Evolutionary conservation across 495 filamentous ascomycete species (phyloP).

Genomic region (Penicillium longicatenatum): DNA sequence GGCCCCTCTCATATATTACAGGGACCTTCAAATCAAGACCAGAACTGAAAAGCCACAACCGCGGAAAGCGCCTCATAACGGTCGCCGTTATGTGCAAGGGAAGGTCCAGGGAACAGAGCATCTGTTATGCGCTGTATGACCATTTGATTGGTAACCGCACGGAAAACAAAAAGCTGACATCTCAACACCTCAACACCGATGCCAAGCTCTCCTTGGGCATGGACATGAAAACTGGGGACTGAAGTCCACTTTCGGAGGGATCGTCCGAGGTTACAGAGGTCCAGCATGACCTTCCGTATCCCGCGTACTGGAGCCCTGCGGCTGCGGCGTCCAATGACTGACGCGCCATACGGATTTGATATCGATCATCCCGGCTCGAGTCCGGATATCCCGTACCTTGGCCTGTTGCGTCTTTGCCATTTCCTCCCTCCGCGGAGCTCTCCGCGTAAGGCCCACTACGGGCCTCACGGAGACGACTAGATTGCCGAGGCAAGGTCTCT

Average conservation of each 20-base stretch:
- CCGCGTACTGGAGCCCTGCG: conserved; percentile 24
- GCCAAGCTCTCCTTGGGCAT: conserved; percentile 16
- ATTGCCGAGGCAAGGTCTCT: neutral
- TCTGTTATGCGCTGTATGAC: too few species aligned
- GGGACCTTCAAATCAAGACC: neutral
- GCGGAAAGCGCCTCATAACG: conserved; percentile 27
- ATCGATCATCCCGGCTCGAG: conserved; percentile 25
- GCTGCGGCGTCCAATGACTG: conserved; percentile 34
- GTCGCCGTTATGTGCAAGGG: conserved; percentile 9
- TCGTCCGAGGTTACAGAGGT: conserved; percentile 22
- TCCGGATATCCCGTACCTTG: conserved; percentile 23
- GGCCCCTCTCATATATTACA: neutral
- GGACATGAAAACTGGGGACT: conserved; percentile 29
- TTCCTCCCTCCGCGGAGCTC: conserved; percentile 17
- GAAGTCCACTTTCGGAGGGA: conserved; percentile 18
- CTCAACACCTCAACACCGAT: conserved; percentile 1
- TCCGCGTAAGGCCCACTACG: conserved; percentile 15
- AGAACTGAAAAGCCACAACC: conserved; percentile 14
- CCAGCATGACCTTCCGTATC: conserved; percentile 15
- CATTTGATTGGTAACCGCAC: neutral
- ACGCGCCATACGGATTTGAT: conserved; percentile 25
- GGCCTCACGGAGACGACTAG: conserved; percentile 3
- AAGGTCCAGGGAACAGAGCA: too few species aligned
- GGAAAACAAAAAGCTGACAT: neutral
- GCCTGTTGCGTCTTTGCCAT: conserved; percentile 4